A percentile compares a stretch with the other conserved stretches of the same genome.
phyloP scores from a whole-genome alignment of 805 yeast species.

The Crinitomyces ghanaensis region DNA sequence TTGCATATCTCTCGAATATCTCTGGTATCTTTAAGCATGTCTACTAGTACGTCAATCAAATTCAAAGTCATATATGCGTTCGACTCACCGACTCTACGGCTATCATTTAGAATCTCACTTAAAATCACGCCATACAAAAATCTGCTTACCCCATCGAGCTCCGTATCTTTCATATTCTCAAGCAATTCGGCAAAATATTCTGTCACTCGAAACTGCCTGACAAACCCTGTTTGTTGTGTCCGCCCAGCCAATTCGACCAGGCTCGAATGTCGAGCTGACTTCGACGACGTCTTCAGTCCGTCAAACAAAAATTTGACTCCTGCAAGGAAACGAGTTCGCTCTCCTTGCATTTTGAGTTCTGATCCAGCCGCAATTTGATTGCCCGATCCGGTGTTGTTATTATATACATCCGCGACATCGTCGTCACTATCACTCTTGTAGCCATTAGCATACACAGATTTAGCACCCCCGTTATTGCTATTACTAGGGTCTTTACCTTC shows the following conservation, averaged over 20 bases:
- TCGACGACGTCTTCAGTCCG: too few relatives aligned
- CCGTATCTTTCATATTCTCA: slow-evolving; percentile 2
- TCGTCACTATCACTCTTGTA: too few relatives aligned
- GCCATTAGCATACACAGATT: too few relatives aligned
- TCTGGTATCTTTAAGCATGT: slow-evolving; percentile 8
- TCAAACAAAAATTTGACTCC: too few relatives aligned
- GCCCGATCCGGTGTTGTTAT: too few relatives aligned
- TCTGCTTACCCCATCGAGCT: slow-evolving; percentile 5
- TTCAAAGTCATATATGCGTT: slow-evolving; percentile 4
- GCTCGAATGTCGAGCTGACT: slow-evolving; percentile 6
- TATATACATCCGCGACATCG: too few relatives aligned
- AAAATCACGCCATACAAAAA: slow-evolving; percentile 9
- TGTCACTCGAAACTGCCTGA: slow-evolving; percentile 8
- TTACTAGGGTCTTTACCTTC: too few relatives aligned
- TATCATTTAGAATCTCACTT: slow-evolving; percentile 7
- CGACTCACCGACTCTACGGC: slow-evolving; percentile 9
- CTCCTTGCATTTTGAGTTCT: too few relatives aligned
- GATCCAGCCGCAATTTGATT: too few relatives aligned
- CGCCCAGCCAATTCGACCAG: slow-evolving; percentile 11
- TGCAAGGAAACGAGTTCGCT: too few relatives aligned
- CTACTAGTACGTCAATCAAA: slow-evolving; percentile 3
- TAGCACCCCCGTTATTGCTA: too few relatives aligned
- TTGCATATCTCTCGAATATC: slow-evolving; percentile 5
- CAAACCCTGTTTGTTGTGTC: slow-evolving; percentile 7
- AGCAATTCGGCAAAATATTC: slow-evolving; percentile 7